A percentile compares a stretch with the other conserved stretches of the same genome.
These are phyloP conservation scores for Saccharomycopsis javanensis DNA, from an alignment of 805 yeast genomes.

Conservation along the genomic window DNA sequence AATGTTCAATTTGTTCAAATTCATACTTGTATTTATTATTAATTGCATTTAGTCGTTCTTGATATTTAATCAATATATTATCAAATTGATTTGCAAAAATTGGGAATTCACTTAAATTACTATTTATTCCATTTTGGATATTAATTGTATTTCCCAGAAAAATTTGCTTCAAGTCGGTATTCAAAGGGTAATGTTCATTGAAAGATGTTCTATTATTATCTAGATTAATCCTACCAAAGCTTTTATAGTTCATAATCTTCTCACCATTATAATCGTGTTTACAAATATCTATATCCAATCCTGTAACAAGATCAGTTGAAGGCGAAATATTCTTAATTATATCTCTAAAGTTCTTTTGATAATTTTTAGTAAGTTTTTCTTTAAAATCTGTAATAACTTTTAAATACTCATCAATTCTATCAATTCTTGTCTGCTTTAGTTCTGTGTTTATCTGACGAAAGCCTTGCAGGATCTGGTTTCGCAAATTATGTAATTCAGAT, in stretches of 20 bases:
- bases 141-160: not conserved
- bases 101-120: not conserved
- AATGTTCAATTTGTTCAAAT: constrained; percentile 4
- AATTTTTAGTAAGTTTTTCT: not conserved
- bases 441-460: constrained; percentile 1
- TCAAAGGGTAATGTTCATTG: not conserved
- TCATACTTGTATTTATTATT: constrained; percentile 4
- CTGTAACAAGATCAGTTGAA: not conserved
- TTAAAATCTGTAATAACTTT: not conserved
- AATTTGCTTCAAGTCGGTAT: not conserved
- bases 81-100: constrained; percentile 4
- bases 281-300: not conserved
- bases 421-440: constrained; percentile 4
- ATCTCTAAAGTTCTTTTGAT: not conserved
- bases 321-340: not conserved
- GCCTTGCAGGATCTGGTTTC: not conserved
- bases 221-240: too few relatives aligned
- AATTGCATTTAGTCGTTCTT: not conserved
- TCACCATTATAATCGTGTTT: too few relatives aligned
- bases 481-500: not conserved
- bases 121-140: not conserved
- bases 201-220: not conserved
- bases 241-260: too few relatives aligned
- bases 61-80: not conserved
- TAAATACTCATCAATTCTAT: constrained; percentile 6